Percentiles rank a stretch among this genome's conserved stretches.
These are phyloP conservation scores for Logfia minima DNA, from an alignment of 129 eudicot genomes.

Conservation along the genomic window DNA sequence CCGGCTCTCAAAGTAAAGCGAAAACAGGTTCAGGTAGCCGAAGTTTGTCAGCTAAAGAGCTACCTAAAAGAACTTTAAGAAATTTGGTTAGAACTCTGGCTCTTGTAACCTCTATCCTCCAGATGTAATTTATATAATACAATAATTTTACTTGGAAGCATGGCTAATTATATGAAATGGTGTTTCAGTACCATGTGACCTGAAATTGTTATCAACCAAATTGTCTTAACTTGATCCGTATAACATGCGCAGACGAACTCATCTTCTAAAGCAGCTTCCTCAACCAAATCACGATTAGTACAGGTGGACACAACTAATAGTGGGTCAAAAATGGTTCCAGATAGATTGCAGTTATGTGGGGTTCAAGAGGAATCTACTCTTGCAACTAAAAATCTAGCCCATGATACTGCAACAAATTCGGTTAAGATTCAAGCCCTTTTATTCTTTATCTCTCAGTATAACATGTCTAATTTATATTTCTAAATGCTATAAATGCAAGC, in stretches of 20 bases:
- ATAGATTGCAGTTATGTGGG: conserved; percentile 17
- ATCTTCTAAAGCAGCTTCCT: conserved; percentile 32
- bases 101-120: conserved; percentile 10
- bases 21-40: conserved; percentile 34
- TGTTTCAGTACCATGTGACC: conserved; percentile 18
- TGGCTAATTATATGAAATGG: conserved; percentile 1
- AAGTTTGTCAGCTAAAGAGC: conserved; percentile 34
- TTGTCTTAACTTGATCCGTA: not conserved
- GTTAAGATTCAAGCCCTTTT: conserved; percentile 39
- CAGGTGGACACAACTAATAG: conserved; percentile 31
- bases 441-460: conserved; percentile 21
- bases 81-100: conserved; percentile 40
- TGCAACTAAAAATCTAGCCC: conserved; percentile 32
- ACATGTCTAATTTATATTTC: not conserved
- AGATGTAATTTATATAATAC: conserved; percentile 12
- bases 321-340: conserved; percentile 38
- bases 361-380: conserved; percentile 19
- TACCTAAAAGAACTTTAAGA: conserved; percentile 36
- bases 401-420: conserved; percentile 34
- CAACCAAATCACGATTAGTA: conserved; percentile 26
- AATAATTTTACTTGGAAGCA: conserved; percentile 30
- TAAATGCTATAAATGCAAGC: not conserved
- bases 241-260: conserved; percentile 44
- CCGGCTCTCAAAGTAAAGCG: conserved; percentile 38
- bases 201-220: conserved; percentile 1